Evolutionary conservation across 106 monocot species (phyloP).

Genomic region (Phalaenopsis equestris): DNA sequence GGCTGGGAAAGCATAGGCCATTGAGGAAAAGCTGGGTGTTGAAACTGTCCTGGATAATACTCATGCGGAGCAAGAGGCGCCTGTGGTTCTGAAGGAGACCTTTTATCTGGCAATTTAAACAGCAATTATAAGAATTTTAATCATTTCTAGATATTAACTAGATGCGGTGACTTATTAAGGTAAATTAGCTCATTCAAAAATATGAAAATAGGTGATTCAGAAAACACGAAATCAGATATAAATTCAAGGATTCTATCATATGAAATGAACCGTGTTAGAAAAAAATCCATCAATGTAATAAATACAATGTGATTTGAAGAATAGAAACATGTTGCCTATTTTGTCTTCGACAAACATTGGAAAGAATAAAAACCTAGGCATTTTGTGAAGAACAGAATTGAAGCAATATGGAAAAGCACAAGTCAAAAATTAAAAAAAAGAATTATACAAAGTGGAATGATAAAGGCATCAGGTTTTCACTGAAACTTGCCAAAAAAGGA

Average conservation of each 20-base stretch:
- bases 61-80: slow-evolving; percentile 12
- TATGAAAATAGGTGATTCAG: background rate
- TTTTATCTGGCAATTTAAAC: slow-evolving; percentile 23
- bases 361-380: background rate
- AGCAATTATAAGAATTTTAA: slow-evolving; percentile 2
- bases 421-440: background rate
- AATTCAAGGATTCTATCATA: background rate
- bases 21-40: slow-evolving; percentile 55
- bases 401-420: background rate
- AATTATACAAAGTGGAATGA: background rate
- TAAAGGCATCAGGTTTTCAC: background rate
- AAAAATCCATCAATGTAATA: too few relatives aligned
- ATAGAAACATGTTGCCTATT: background rate
- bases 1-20: slow-evolving; percentile 72
- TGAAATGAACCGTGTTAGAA: background rate
- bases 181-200: background rate
- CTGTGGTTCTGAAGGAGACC: slow-evolving; percentile 19
- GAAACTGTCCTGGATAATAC: slow-evolving; percentile 25
- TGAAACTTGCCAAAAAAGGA: background rate
- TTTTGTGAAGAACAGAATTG: background rate
- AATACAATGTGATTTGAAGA: too few relatives aligned
- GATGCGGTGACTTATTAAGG: background rate
- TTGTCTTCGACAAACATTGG: background rate
- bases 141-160: background rate
- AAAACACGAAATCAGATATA: background rate